Percentiles rank a stretch among this genome's conserved stretches.
Evolutionary conservation across 1,139 yeast genomes (phyloP).

Genomic region (Blastobotrys proliferans): DNA sequence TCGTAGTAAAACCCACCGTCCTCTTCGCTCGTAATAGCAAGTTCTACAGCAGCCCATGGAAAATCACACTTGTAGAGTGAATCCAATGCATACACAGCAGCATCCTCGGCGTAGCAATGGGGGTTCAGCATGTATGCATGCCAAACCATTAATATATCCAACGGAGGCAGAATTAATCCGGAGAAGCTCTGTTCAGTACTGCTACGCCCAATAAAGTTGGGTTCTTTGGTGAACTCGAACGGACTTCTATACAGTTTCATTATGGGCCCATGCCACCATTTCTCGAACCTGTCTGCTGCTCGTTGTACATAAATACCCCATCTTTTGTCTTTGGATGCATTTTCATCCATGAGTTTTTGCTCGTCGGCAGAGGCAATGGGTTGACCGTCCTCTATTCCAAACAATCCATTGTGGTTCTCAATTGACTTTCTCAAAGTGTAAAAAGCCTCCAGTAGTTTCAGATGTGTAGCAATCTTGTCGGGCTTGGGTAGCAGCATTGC

Average conservation of each 20-base stretch:
- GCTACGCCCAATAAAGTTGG: too few relatives aligned
- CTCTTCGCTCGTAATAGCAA: slow-evolving; percentile 20
- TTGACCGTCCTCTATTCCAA: slow-evolving; percentile 12
- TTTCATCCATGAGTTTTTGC: not conserved
- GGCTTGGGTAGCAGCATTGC: too few relatives aligned
- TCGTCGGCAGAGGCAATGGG: not conserved
- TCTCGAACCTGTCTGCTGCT: slow-evolving; percentile 35
- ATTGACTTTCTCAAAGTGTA: slow-evolving; percentile 28
- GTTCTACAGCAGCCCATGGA: slow-evolving; percentile 26
- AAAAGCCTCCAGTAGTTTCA: slow-evolving; percentile 37
- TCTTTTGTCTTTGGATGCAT: slow-evolving; percentile 21
- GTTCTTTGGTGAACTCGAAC: too few relatives aligned
- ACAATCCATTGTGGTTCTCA: slow-evolving; percentile 17
- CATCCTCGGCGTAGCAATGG: slow-evolving; percentile 33
- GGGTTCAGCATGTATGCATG: slow-evolving; percentile 38
- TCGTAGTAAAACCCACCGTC: slow-evolving; percentile 19
- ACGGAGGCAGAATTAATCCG: slow-evolving; percentile 32
- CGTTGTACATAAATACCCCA: slow-evolving; percentile 37
- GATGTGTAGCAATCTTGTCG: slow-evolving; percentile 28
- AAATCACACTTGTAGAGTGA: not conserved
- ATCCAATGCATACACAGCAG: slow-evolving; percentile 14
- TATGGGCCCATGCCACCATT: slow-evolving; percentile 27
- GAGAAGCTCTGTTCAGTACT: not conserved
- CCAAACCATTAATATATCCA: slow-evolving; percentile 44
- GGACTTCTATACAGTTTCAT: too few relatives aligned